These are phyloP conservation scores for Jaenimonas drosophilae DNA, from an alignment of 208 protist genomes.

Conservation along the genomic window DNA sequence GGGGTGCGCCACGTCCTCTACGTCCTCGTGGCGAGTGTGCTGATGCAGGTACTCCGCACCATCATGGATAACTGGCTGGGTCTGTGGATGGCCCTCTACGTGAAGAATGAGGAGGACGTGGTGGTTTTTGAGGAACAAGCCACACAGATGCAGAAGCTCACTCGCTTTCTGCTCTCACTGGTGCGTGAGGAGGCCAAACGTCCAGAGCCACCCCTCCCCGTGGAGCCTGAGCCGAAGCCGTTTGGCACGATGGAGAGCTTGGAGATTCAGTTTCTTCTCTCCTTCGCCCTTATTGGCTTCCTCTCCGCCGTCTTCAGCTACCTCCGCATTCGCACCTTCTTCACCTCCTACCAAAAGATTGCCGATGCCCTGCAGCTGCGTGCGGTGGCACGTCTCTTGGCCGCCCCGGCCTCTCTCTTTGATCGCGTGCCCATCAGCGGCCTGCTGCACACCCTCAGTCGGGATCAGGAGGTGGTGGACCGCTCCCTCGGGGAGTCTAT, in stretches of 20 bases:
- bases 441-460: slow-evolving; percentile 44
- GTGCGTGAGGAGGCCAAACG: background rate
- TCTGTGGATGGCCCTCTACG: slow-evolving; percentile 52
- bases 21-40: slow-evolving; percentile 26
- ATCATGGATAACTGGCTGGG: slow-evolving; percentile 72
- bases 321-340: slow-evolving; percentile 46
- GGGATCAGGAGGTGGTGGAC: slow-evolving; percentile 66
- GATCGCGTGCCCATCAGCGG: slow-evolving; percentile 44
- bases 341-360: slow-evolving; percentile 35
- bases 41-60: slow-evolving; percentile 38
- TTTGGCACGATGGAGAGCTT: slow-evolving; percentile 23
- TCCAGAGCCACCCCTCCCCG: background rate
- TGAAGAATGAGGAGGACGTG: slow-evolving; percentile 22
- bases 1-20: slow-evolving; percentile 14
- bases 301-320: slow-evolving; percentile 35
- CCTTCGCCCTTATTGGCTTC: slow-evolving; percentile 51
- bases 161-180: background rate
- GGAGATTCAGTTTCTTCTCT: slow-evolving; percentile 34
- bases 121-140: background rate
- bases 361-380: slow-evolving; percentile 43
- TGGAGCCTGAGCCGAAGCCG: slow-evolving; percentile 16
- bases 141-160: slow-evolving; percentile 1
- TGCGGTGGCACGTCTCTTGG: slow-evolving; percentile 45
- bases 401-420: slow-evolving; percentile 67
- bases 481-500: slow-evolving; percentile 42